Base-by-base conservation (phyloP, 345 rosid genomes). In the Hibiscus mutabilis region DNA sequence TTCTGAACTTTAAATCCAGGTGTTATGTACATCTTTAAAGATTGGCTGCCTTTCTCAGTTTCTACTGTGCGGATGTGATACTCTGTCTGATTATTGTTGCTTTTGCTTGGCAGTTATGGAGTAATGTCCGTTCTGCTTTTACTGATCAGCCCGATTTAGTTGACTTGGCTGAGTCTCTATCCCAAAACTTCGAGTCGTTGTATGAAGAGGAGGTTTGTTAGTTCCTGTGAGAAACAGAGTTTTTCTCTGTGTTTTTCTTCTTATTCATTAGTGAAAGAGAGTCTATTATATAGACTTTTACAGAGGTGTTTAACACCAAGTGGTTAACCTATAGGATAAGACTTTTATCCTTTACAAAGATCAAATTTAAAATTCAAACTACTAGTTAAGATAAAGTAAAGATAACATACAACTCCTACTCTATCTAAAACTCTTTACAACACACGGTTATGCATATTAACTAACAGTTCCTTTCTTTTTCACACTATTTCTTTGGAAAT, bases 91-190 rank as follows among this genome's bases (percentile, higher is more conserved):
- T 79, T 66, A 82, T 29, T 66, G 19, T 69, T 80, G n/a, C 59
- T 78, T 85, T 79, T 33, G 47, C 66, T 52, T 81, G 79, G 83
- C 96, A 95, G 99, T 77, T 95, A 55, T 92, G 99, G 97, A 82
- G 83, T 77, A 79, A 86, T 74, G 83, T 95, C 49, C 88, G 70
- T 57, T 59, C 75, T 69, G 92, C 91, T 52, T 92, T 81, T 33
- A 79, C 74, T 24, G 97, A 90, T 79, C 96, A 90, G 76, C 80
- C 89, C 29, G 92, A 90, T 79, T 80, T 85, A 80, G 77, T 92
- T 46, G 92, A 88, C 71, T 84, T 90, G 80, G 90, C 84, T 56
- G 86, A 82, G 65, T 87, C 82, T 64, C 85, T 95, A 77, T 87
- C 91, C 58, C 82, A 84, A 78, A 85, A 83, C 55, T 92, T 95